Percentiles rank a stretch among this genome's conserved stretches.
phyloP scores from a whole-genome alignment of 2,329 filamentous ascomycete species.

The Alternaria sp. region DNA sequence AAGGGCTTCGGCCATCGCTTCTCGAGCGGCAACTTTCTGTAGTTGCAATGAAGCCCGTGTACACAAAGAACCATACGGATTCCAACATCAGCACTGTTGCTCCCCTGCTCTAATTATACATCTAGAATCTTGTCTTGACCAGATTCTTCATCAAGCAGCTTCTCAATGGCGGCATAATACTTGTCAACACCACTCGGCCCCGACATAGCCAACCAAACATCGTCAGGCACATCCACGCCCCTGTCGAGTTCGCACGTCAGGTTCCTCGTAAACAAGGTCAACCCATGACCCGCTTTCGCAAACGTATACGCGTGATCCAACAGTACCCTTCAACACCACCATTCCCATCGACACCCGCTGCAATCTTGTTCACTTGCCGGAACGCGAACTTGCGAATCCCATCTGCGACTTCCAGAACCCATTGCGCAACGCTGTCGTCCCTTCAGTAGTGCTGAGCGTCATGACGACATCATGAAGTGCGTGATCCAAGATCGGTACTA shows the following conservation, averaged over 20 bases:
- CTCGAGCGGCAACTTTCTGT: slow-evolving; percentile 72
- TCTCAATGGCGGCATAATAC: neutral
- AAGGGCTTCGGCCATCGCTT: slow-evolving; percentile 85
- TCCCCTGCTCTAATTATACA: no score
- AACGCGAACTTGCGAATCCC: neutral
- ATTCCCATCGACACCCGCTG: neutral
- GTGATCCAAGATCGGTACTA: accelerated
- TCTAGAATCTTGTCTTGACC: no score
- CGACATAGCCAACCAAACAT: neutral
- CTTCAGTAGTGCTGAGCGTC: neutral
- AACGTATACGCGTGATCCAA: neutral
- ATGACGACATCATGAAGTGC: neutral
- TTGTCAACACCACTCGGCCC: neutral
- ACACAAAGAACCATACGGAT: no score
- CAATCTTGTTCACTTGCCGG: neutral
- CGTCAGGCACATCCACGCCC: neutral
- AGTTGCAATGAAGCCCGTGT: neutral
- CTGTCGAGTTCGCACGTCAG: neutral
- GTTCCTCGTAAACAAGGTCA: neutral
- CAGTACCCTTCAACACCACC: neutral
- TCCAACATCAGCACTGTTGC: no score
- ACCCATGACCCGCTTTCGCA: accelerated
- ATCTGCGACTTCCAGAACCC: neutral
- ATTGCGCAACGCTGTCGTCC: neutral
- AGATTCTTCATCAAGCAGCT: neutral